These are phyloP conservation scores for Phytophthora sp. DNA, from an alignment of 352 stramenopile genomes.

Conservation along the genomic window DNA sequence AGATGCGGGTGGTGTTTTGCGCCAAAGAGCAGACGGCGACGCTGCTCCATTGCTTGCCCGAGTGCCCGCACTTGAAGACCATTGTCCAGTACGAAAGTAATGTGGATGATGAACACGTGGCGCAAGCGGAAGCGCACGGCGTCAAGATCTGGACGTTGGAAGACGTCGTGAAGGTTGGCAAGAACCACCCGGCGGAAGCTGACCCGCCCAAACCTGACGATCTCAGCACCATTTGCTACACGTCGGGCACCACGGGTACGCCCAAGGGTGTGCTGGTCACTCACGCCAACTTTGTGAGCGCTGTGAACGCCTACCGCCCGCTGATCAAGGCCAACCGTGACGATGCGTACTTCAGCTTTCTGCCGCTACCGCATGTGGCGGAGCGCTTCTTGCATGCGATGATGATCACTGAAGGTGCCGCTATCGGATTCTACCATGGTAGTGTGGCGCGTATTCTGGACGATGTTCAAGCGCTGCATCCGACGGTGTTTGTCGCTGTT, in stretches of 20 bases:
- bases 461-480: constrained; percentile 88
- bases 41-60: constrained; percentile 50
- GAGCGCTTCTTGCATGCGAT: constrained; percentile 75
- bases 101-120: constrained; percentile 40
- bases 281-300: constrained; percentile 61
- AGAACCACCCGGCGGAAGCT: constrained; percentile 47
- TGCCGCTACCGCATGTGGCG: constrained; percentile 95
- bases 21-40: constrained; percentile 59
- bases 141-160: constrained; percentile 48
- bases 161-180: constrained; percentile 44
- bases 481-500: constrained; percentile 91
- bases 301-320: no score
- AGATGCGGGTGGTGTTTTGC: constrained; percentile 76
- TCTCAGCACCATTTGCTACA: constrained; percentile 94
- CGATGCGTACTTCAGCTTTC: constrained; percentile 91
- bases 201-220: constrained; percentile 67
- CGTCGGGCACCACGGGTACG: constrained; percentile 73
- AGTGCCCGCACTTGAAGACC: constrained; percentile 58
- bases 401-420: constrained; percentile 68
- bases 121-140: constrained; percentile 36
- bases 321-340: no score
- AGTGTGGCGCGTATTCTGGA: constrained; percentile 90
- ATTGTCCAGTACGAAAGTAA: constrained; percentile 63
- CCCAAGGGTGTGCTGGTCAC: constrained; percentile 76
- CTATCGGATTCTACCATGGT: constrained; percentile 92